Percentiles rank a stretch among this genome's conserved stretches.
Evolutionary conservation across 768 basidiomycete genomes (phyloP).

Genomic region (Kwoniella bestiolae): DNA sequence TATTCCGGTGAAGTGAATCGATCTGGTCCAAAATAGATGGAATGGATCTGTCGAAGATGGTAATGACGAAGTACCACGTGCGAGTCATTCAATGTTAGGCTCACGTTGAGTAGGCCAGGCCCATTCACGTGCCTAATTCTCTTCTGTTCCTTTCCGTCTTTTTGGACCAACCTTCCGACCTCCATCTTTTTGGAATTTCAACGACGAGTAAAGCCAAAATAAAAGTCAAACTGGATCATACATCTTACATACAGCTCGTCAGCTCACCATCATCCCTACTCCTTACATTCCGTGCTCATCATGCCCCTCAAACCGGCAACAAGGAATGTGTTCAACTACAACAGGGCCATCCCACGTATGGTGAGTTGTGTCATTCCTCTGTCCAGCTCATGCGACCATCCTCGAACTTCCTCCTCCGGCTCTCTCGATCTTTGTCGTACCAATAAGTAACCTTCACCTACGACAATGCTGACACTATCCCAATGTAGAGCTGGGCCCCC

Average conservation of each 20-base stretch:
- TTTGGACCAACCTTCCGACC: neutral
- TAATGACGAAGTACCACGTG: conserved; percentile 10
- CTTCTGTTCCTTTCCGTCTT: neutral
- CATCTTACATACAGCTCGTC: neutral
- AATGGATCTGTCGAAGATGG: neutral
- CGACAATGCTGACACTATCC: no score
- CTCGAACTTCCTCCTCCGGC: neutral
- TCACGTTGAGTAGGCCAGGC: neutral
- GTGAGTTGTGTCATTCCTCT: conserved; percentile 31
- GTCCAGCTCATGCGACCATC: no score
- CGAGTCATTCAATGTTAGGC: neutral
- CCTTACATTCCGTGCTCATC: neutral
- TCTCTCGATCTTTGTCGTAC: neutral
- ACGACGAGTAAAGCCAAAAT: neutral
- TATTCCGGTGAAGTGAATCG: neutral
- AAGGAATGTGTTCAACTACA: conserved; percentile 50
- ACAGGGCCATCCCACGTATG: conserved; percentile 56
- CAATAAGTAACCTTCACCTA: neutral
- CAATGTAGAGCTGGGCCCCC: conserved; percentile 83
- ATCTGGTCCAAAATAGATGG: neutral
- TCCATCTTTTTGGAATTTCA: conserved; percentile 3
- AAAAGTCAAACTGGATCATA: neutral
- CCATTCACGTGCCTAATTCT: neutral
- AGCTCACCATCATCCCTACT: neutral
- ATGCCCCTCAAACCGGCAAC: conserved; percentile 52